Conservation (phyloP, 306 rosid species). For the Pterocarpus macrocarpus region DNA sequence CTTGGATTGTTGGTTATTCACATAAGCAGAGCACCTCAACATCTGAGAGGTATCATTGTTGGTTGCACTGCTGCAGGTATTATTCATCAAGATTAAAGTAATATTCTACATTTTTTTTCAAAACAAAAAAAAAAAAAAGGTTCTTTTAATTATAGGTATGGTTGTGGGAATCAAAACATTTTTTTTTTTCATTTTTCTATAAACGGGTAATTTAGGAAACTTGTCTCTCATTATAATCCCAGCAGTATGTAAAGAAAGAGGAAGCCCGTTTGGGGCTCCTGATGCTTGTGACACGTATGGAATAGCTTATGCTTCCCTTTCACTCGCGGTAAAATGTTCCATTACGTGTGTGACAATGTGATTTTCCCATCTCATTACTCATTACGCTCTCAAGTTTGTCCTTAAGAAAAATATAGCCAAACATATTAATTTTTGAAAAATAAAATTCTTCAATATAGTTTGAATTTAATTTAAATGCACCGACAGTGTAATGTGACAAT, state of each 20-base stretch:
- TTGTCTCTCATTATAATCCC: slow-evolving; percentile 63
- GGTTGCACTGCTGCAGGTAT: slow-evolving; percentile 70
- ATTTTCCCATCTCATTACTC: not conserved
- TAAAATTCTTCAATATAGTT: too few species aligned
- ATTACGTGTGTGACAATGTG: not conserved
- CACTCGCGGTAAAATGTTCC: slow-evolving; percentile 61
- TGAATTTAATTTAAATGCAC: too few species aligned
- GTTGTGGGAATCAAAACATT: not conserved
- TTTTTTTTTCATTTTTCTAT: not conserved
- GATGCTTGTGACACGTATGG: slow-evolving; percentile 56
- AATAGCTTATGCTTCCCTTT: slow-evolving; percentile 69
- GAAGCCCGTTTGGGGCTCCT: slow-evolving; percentile 67
- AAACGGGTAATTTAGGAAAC: slow-evolving; percentile 65
- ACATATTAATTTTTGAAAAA: too few species aligned
- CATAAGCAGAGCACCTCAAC: slow-evolving; percentile 59
- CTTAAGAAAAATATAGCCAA: too few species aligned
- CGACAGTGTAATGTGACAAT: too few species aligned
- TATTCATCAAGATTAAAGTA: not conserved
- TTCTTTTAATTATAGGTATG: not conserved
- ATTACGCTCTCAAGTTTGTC: too few species aligned
- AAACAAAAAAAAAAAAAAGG: not conserved
- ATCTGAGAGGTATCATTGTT: slow-evolving; percentile 64
- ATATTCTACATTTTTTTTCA: not conserved
- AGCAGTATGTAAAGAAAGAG: slow-evolving; percentile 69
- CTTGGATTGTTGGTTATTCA: slow-evolving; percentile 62